Percentiles rank a stretch among this genome's conserved stretches.
Conservation (phyloP, 306 rosid species). For the Parietaria judaica region DNA sequence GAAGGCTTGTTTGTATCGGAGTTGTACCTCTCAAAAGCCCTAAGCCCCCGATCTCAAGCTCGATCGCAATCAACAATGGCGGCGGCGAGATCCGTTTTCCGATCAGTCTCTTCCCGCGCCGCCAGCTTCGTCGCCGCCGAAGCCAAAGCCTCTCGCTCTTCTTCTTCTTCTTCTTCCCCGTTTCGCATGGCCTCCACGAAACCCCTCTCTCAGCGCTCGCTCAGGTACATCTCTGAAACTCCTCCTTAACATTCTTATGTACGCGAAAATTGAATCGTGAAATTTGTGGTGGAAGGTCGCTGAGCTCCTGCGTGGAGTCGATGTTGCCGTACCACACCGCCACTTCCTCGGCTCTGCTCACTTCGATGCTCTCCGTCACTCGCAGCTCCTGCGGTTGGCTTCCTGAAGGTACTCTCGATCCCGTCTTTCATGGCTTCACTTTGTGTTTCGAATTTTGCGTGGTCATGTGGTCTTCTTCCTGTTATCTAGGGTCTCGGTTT, state of each 20-base stretch:
- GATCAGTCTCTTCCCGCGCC: conserved; percentile 43
- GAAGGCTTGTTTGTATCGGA: too few species aligned
- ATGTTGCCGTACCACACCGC: conserved; percentile 85
- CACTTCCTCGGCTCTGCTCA: conserved; percentile 80
- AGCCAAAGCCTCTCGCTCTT: conserved; percentile 42
- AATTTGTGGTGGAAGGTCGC: conserved; percentile 23
- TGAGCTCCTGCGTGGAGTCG: conserved; percentile 69
- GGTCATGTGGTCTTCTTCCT: too few species aligned
- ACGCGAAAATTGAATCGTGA: not conserved
- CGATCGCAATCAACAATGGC: too few species aligned
- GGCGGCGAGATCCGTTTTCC: conserved; percentile 58
- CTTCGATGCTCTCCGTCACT: conserved; percentile 72
- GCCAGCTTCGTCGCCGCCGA: conserved; percentile 39
- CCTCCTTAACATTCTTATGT: not conserved
- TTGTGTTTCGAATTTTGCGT: too few species aligned
- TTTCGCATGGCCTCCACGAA: conserved; percentile 43
- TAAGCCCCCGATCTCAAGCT: too few species aligned
- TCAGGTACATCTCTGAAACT: conserved; percentile 30
- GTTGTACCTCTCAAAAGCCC: too few species aligned
- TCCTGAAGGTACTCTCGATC: conserved; percentile 50
- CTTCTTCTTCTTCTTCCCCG: conserved; percentile 17
- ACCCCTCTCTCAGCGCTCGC: conserved; percentile 35
- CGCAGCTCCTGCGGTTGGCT: conserved; percentile 48
- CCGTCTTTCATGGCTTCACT: not conserved
- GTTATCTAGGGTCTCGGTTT: too few species aligned